Evolutionary conservation across 2,329 filamentous ascomycete species (phyloP).

Genomic region (Fusarium phyllophilum): DNA sequence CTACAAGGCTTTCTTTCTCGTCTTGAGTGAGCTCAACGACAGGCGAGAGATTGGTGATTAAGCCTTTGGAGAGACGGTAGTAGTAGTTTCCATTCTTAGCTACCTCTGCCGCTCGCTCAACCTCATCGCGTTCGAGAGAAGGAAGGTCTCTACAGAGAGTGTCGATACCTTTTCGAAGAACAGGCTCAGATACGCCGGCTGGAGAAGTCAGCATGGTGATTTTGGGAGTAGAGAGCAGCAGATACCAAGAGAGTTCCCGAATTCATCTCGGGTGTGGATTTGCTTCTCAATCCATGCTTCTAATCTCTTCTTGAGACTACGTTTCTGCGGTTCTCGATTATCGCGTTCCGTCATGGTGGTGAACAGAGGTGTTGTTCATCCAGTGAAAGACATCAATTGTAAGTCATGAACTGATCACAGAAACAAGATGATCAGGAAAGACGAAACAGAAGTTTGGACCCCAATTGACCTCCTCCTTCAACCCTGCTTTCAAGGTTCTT

Average conservation of each 20-base stretch:
- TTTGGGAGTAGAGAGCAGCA: not conserved
- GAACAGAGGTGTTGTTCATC: not conserved
- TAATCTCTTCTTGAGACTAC: not conserved
- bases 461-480: not conserved
- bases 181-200: slow-evolving; percentile 7
- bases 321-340: not conserved
- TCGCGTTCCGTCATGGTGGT: slow-evolving; percentile 6
- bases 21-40: not conserved
- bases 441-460: not conserved
- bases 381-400: not conserved
- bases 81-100: slow-evolving; percentile 19
- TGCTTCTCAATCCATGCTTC: slow-evolving; percentile 11
- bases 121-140: not conserved
- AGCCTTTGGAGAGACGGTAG: slow-evolving; percentile 10
- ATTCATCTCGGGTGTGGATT: slow-evolving; percentile 17
- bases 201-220: not conserved
- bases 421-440: not conserved
- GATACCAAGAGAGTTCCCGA: slow-evolving; percentile 10
- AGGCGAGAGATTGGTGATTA: not conserved
- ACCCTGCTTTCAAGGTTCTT: not conserved
- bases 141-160: slow-evolving; percentile 3
- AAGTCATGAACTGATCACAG: not conserved
- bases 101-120: slow-evolving; percentile 19
- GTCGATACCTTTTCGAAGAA: not conserved
- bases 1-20: slow-evolving; percentile 5